Conservation (phyloP, 2,329 filamentous ascomycete species). For the Ceratocystis alfenasii region DNA sequence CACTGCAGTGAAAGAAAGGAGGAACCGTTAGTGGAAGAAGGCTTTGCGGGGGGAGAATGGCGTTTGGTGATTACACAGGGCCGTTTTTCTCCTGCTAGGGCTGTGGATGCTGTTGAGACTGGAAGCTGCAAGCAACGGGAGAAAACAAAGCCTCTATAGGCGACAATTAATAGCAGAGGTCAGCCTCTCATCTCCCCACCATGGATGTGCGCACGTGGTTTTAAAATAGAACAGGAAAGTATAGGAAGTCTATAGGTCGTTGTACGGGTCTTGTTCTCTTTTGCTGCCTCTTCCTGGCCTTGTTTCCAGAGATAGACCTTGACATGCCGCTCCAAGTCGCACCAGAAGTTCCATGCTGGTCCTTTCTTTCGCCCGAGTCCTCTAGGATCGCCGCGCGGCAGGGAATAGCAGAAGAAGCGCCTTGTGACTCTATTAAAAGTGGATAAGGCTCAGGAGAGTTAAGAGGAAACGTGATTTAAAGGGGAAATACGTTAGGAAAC, state of each 20-base stretch:
- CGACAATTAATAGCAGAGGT: no score
- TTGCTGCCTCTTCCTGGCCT: no score
- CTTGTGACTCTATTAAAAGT: background rate
- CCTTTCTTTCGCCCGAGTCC: background rate
- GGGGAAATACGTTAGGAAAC: background rate
- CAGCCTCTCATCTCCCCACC: no score
- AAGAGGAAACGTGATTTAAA: background rate
- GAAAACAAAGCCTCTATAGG: no score
- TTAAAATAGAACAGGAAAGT: background rate
- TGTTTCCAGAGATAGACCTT: background rate
- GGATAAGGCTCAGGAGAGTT: background rate
- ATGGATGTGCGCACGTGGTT: background rate
- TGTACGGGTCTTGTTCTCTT: no score
- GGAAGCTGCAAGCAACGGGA: no score
- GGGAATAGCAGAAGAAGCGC: background rate
- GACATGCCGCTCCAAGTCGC: background rate
- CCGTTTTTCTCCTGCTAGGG: no score
- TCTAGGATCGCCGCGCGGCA: background rate
- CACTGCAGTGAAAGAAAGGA: slow-evolving; percentile 26
- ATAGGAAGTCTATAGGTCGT: background rate
- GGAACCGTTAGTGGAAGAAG: no score
- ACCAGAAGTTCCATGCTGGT: no score
- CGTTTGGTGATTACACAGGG: no score
- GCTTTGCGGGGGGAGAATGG: no score
- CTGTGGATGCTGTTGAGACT: no score